phyloP scores from a whole-genome alignment of 164 flowering plant species.

The Cinnamomum micranthum region DNA sequence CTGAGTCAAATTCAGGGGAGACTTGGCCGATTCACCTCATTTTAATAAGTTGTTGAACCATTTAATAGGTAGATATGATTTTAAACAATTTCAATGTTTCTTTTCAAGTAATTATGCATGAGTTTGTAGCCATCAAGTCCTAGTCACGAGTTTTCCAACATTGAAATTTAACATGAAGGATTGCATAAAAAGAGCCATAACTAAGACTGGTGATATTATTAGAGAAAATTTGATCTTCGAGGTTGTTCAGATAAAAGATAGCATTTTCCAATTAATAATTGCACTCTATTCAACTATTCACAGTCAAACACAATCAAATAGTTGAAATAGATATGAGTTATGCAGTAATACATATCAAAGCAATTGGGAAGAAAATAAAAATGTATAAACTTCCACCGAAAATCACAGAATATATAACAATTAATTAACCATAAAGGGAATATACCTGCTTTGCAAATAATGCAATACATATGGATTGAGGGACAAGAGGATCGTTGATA shows the following conservation, averaged over 20 bases:
- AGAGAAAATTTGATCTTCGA: neutral
- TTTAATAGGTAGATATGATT: too few species aligned
- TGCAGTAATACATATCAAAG: neutral
- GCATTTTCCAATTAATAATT: neutral
- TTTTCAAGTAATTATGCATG: too few species aligned
- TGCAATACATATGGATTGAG: conserved; percentile 62
- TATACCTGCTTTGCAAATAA: conserved; percentile 76
- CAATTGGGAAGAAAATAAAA: neutral
- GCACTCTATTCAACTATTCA: neutral
- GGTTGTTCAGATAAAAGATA: neutral
- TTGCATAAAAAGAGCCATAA: neutral
- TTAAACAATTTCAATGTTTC: too few species aligned
- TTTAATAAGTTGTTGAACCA: too few species aligned
- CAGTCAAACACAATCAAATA: neutral
- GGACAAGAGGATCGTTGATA: conserved; percentile 49
- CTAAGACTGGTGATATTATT: neutral
- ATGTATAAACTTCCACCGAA: neutral
- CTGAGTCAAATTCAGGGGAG: too few species aligned
- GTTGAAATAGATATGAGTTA: neutral
- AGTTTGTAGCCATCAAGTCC: too few species aligned
- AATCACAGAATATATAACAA: neutral
- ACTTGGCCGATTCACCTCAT: too few species aligned
- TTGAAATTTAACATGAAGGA: neutral
- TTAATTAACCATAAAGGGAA: neutral
- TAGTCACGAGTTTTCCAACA: too few species aligned